These are phyloP conservation scores for Alternaria consortialis DNA, from an alignment of 2,329 filamentous ascomycete genomes.

Conservation along the genomic window DNA sequence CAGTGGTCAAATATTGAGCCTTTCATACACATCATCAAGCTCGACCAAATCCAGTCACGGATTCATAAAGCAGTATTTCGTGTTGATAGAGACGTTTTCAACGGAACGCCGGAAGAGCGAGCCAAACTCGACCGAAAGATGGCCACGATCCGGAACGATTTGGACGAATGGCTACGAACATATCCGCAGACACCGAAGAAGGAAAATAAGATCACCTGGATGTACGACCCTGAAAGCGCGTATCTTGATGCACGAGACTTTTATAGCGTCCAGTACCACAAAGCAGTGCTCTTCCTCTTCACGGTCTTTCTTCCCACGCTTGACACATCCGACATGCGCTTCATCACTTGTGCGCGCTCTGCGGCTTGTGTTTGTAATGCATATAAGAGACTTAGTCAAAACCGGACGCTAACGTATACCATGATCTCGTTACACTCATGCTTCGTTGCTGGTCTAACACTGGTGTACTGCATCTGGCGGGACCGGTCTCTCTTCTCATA, in stretches of 20 bases:
- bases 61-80: constrained; percentile 40
- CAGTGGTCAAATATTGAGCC: constrained; percentile 37
- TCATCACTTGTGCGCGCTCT: constrained; percentile 34
- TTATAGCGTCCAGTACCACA: constrained; percentile 40
- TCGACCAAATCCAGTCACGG: constrained; percentile 35
- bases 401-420: constrained; percentile 37
- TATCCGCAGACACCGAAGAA: constrained; percentile 31
- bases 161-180: constrained; percentile 31
- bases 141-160: constrained; percentile 24
- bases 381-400: constrained; percentile 36
- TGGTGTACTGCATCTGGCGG: constrained; percentile 41
- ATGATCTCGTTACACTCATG: constrained; percentile 41
- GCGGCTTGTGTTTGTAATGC: constrained; percentile 36
- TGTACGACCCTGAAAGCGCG: constrained; percentile 38
- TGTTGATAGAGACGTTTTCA: constrained; percentile 30
- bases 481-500: constrained; percentile 36
- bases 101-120: constrained; percentile 22
- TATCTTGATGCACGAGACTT: constrained; percentile 38
- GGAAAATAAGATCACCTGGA: constrained; percentile 34
- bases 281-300: constrained; percentile 37
- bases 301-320: constrained; percentile 33
- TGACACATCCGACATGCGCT: constrained; percentile 29
- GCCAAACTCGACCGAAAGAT: constrained; percentile 33
- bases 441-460: constrained; percentile 37
- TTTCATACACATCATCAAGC: constrained; percentile 39